Base-by-base conservation (phyloP, 768 basidiomycete genomes). In the Pisolithus microcarpus region DNA sequence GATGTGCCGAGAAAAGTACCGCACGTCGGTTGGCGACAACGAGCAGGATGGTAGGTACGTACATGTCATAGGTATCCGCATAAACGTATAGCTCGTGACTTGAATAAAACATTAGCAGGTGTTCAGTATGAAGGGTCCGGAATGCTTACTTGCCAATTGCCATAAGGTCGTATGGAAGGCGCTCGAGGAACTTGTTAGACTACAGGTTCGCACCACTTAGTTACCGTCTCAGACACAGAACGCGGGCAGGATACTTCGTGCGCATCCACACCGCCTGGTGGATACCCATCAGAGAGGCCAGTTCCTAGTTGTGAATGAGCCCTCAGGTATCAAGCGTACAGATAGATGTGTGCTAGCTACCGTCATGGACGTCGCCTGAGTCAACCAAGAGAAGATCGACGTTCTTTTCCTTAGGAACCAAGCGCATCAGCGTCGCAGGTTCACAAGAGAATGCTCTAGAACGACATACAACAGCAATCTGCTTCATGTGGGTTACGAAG, bases 1-100 rank as follows among this genome's bases (percentile, higher is more conserved):
- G 9, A 30, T 26, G 7, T 13, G 24, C 7, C 10, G 19, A 39
- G 31, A 43, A 19, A 16, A 19, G 34, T 15, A 4, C 24, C 23
- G 10, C 18, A 36, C 13, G 11, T 38, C 18, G 24, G n/a, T 24
- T n/a, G 13, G 23, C 13, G 13, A 24, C 26, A 26, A 16, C 24
- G 21, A 28, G 5, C 34, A n/a, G 43, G 24, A 13, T 26, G 8
- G 19, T 5, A 45, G 42, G 60, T 9, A 61, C 60, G 46, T 44
- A 80, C 85, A 87, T 84, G 63, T 87, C 85, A 24, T 80, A 73
- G 5, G 85, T 71, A 60, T 82, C 75, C 8, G 71, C 74, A 61
- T 86, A 87, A 51, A 75, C 72, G 63, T 90, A 90, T n/a, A 91
- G 65, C 68, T 94, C 91, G 56, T 94, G 92, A 63, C 85, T 86